Evolutionary conservation across 2,329 filamentous ascomycete genomes (phyloP), one percentile per base, ranked within the genome.

Genomic region (Microcyclosporella mali): DNA sequence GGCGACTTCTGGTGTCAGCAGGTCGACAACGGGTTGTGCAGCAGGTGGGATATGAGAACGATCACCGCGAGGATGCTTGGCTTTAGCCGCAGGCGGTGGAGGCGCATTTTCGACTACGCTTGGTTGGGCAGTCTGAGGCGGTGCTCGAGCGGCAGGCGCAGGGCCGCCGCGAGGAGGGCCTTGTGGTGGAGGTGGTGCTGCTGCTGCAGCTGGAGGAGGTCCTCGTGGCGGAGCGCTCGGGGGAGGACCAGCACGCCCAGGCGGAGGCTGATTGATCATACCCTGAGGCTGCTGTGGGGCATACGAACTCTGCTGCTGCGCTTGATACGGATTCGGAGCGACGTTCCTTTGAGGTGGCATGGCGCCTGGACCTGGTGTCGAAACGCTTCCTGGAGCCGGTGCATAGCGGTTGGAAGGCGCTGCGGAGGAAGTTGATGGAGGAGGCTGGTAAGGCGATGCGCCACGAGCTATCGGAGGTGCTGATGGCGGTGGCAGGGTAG

Each of bases 381-480:
- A 65, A 67, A 79, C 56, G 68, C 72, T 42, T 64, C 80, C 67
- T 68, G 81, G 70, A 69, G 81, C 71, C 70, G 74, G 66, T 70
- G 85, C 82, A 63, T 94, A 94, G 57, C 87, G 74, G 68, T 80
- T 87, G 8, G 80, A 76, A 4, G 83, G 78, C n/a, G 85, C 81
- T 4, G 79, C 71, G 14, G 73, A 75, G 21, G 61, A 62, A 1
- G 50, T 57, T 8, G 81, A 70, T 6, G 86, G 85, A 41, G 89
- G 85, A 29, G 84, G 79, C 57, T 89, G 88, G 66, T 95, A 95
- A 4, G 89, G 89, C 18, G 89, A 95, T 3, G 84, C 76, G 19
- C 84, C 88, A 51, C 88, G 81, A 16, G 81, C 77, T 39, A 87
- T 75, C 15, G 79, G 76, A 32, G 81, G 73, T 33, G 77, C 73